phyloP scores from a whole-genome alignment of 2,329 filamentous ascomycete species.

The Arthroderma sp. region DNA sequence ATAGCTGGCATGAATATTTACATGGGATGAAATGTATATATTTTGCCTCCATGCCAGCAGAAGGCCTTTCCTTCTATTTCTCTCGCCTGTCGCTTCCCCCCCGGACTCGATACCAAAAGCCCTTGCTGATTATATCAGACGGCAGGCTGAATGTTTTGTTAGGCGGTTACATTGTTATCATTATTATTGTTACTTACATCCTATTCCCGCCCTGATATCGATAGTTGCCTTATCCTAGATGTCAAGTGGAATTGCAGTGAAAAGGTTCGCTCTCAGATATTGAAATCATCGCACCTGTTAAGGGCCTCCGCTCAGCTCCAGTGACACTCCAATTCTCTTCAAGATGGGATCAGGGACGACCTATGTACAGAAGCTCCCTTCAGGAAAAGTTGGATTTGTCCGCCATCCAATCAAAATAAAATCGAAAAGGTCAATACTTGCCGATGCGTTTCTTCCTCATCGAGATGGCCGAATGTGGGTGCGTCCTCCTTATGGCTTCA shows the following conservation, averaged over 20 bases:
- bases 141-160: not conserved
- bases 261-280: not conserved
- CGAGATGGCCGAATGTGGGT: not conserved
- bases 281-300: not conserved
- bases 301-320: not conserved
- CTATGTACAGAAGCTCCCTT: constrained; percentile 12
- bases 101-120: not conserved
- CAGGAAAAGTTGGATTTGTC: constrained; percentile 14
- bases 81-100: not conserved
- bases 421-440: constrained; percentile 3
- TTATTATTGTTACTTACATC: not conserved
- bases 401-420: constrained; percentile 12
- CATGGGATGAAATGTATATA: not conserved
- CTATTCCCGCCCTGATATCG: not conserved
- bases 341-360: constrained; percentile 10
- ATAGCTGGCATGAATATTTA: not conserved
- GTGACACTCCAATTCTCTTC: not conserved
- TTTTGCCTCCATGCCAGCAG: not conserved
- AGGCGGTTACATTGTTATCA: not conserved
- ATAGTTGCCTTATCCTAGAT: not conserved
- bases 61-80: not conserved
- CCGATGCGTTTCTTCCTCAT: constrained; percentile 5
- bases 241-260: not conserved
- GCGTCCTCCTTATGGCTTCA: not conserved
- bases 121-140: not conserved